Evolutionary conservation across 306 rosid genomes (phyloP).

Genomic region (Trifolium dubium): DNA sequence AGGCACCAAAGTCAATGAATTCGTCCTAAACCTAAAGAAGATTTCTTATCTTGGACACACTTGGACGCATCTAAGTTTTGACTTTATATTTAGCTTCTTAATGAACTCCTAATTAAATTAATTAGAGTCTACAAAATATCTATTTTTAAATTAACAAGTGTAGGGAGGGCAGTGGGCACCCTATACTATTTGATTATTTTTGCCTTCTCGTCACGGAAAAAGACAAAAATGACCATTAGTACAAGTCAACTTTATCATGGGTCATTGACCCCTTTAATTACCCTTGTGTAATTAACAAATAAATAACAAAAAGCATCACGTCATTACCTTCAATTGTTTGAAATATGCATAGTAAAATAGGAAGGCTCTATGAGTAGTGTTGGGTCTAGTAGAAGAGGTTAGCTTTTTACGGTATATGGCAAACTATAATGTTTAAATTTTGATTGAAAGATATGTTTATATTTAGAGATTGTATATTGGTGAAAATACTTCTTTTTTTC

Average conservation of each 20-base stretch:
- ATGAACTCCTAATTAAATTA: conserved; percentile 48
- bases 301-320: conserved; percentile 34
- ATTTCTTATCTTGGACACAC: conserved; percentile 60
- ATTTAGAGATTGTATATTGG: too few relatives aligned
- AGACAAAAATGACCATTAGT: conserved; percentile 40
- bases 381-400: background rate
- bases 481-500: too few relatives aligned
- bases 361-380: background rate
- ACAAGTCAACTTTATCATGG: background rate
- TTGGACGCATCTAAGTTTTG: conserved; percentile 80
- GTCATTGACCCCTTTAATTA: conserved; percentile 36
- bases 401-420: background rate
- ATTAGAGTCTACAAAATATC: conserved; percentile 37
- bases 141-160: conserved; percentile 24
- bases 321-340: conserved; percentile 24
- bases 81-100: conserved; percentile 69
- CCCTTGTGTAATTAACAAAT: conserved; percentile 40
- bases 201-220: conserved; percentile 18
- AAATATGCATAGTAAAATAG: conserved; percentile 17
- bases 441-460: background rate
- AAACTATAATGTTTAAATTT: too few relatives aligned
- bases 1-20: conserved; percentile 96
- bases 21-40: conserved; percentile 65
- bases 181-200: conserved; percentile 33
- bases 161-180: conserved; percentile 34